Evolutionary conservation across 2,329 filamentous ascomycete genomes (phyloP), one percentile per base, ranked within the genome.

Genomic region (Dendrostoma leiphaemia): DNA sequence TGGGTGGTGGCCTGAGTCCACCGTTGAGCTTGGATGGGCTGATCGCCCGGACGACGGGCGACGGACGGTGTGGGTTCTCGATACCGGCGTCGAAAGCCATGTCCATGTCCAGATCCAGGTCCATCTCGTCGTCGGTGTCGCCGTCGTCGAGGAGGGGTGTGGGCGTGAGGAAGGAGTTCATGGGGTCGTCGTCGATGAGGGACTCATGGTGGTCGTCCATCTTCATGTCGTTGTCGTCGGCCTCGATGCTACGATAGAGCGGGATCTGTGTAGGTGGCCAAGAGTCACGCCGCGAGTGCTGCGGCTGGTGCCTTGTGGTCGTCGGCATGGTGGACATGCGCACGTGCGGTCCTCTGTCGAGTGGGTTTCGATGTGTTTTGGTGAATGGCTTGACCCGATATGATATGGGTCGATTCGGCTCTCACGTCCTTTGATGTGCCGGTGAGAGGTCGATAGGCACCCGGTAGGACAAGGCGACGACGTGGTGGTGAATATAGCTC

Each of bases 1-100:
- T 68, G 5, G 74, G 66, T 63, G 76, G 77, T 59, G 70, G 70
- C 21, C 67, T 65, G 52, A 73, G 71, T 15, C 81, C 74, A 3
- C 78, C 77, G 23, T 75, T 76, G 29, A 84, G 77, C 28, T 72
- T 79, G 0, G 80, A 83, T 2, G 81, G 81, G 62, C 80, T 83
- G 56, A 84, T 74, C 60, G 77, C 82, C 57, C 81, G 75, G 49
- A 82, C 69, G 37, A 77, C 71, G 15, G 75, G 72, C 26, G 68
- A 65, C 3, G 76, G 75, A 4, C 71, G 71, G 55, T 69, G 74
- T 51, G 70, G 64, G 60, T 79, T 74, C 62, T 83, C 79, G 63
- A 84, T 84, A 52, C 81, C 80, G 34, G 81, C 81, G 62, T 83
- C 80, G 60, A 81, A 77, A 47, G 71, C 67, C 58, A 76, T 74